phyloP scores from a whole-genome alignment of 805 yeast species.

The Saturnispora dispora region DNA sequence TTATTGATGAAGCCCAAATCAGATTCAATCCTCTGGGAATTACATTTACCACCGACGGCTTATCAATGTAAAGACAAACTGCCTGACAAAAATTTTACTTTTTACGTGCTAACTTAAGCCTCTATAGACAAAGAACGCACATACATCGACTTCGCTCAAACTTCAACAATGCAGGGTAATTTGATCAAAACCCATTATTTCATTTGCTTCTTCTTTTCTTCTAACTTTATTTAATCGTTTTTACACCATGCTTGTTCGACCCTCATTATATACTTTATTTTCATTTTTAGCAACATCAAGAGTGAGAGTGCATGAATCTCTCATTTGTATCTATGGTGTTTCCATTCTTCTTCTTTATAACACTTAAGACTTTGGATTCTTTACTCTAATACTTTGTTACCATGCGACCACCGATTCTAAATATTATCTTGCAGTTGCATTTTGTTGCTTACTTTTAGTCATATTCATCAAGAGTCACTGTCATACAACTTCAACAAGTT shows the following conservation, averaged over 20 bases:
- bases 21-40: slow-evolving; percentile 16
- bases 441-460: not conserved
- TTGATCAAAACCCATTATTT: not conserved
- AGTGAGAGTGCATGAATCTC: not conserved
- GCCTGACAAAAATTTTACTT: not conserved
- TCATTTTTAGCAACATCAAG: not conserved
- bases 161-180: not conserved
- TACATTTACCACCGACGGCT: slow-evolving; percentile 3
- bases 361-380: not conserved
- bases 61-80: not conserved
- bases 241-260: not conserved
- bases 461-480: not conserved
- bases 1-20: slow-evolving; percentile 12
- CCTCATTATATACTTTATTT: not conserved
- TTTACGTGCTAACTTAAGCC: not conserved
- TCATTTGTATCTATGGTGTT: not conserved
- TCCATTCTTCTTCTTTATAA: too few relatives aligned
- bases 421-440: too few relatives aligned
- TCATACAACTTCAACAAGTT: not conserved
- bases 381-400: not conserved
- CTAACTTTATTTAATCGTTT: not conserved
- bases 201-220: not conserved
- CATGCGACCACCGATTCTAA: too few relatives aligned
- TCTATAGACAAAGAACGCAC: not conserved
- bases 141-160: not conserved